Percentiles rank a stretch among this genome's conserved stretches.
These are phyloP conservation scores for Brassica hybrid DNA, from an alignment of 441 rosid species.

Conservation along the genomic window DNA sequence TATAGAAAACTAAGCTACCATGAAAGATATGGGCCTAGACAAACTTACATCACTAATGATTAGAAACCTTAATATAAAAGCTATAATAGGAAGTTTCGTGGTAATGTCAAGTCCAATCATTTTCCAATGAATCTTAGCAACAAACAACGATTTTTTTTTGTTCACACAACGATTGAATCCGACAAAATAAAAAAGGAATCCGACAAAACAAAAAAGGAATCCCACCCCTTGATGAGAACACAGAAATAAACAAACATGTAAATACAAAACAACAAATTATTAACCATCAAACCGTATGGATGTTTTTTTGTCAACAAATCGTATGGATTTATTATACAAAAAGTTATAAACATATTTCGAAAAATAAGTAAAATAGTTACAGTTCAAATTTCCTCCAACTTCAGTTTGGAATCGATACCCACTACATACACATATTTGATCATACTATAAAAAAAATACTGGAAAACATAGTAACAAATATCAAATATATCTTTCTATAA, in stretches of 20 bases:
- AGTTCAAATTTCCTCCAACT: not conserved
- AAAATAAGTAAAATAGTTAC: not conserved
- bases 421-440: constrained; percentile 1
- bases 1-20: not conserved
- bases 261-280: constrained; percentile 8
- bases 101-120: constrained; percentile 19
- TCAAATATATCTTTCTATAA: not conserved
- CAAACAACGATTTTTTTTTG: not conserved
- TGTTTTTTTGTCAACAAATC: not conserved
- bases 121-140: constrained; percentile 20
- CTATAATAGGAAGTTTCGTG: constrained; percentile 29
- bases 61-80: constrained; percentile 3
- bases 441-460: not conserved
- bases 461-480: not conserved
- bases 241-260: constrained; percentile 20
- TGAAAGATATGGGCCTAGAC: constrained; percentile 11
- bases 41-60: constrained; percentile 22
- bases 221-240: constrained; percentile 25
- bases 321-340: not conserved
- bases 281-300: not conserved
- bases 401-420: not conserved
- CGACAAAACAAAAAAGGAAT: constrained; percentile 20
- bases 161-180: constrained; percentile 9
- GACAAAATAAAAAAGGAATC: constrained; percentile 18
- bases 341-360: not conserved